Conservation (phyloP, 2,329 filamentous ascomycete species). For the Fusarium chaquense region DNA sequence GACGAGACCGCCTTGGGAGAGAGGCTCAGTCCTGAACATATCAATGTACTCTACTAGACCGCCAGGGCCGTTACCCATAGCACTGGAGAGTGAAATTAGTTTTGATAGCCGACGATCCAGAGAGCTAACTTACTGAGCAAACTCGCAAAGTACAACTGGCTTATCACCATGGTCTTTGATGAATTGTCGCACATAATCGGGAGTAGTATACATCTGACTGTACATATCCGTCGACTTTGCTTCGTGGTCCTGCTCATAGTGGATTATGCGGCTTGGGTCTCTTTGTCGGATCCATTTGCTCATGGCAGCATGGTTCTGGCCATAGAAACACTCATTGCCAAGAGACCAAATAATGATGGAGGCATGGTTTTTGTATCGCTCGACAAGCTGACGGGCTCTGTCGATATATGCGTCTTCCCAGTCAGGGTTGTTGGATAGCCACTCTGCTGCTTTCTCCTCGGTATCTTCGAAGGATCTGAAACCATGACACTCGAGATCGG, state of each 20-base stretch:
- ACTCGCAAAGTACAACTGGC: slow-evolving; percentile 69
- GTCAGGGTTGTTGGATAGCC: slow-evolving; percentile 67
- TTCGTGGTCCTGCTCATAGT: slow-evolving; percentile 73
- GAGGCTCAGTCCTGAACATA: slow-evolving; percentile 66
- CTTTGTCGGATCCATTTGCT: slow-evolving; percentile 69
- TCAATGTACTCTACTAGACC: slow-evolving; percentile 75
- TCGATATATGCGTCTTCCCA: slow-evolving; percentile 76
- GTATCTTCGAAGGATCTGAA: slow-evolving; percentile 50
- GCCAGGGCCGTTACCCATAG: slow-evolving; percentile 80
- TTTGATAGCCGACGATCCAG: fast-evolving
- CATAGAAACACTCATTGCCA: slow-evolving; percentile 79
- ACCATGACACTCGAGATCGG: slow-evolving; percentile 67
- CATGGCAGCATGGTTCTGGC: slow-evolving; percentile 75
- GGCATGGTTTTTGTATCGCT: slow-evolving; percentile 70
- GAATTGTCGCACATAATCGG: slow-evolving; percentile 51
- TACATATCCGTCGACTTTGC: slow-evolving; percentile 72
- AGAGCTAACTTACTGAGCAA: slow-evolving; percentile 52
- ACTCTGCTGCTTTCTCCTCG: slow-evolving; percentile 45
- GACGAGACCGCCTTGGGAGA: slow-evolving; percentile 71
- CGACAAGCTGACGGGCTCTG: slow-evolving; percentile 72
- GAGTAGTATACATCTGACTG: slow-evolving; percentile 72
- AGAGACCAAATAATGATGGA: slow-evolving; percentile 78
- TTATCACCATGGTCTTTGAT: slow-evolving; percentile 50
- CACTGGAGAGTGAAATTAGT: slow-evolving; percentile 44
- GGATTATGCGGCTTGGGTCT: slow-evolving; percentile 68